A percentile compares a stretch with the other conserved stretches of the same genome.
phyloP scores from a whole-genome alignment of 164 flowering plant species.

The Umbilicus rupestris region DNA sequence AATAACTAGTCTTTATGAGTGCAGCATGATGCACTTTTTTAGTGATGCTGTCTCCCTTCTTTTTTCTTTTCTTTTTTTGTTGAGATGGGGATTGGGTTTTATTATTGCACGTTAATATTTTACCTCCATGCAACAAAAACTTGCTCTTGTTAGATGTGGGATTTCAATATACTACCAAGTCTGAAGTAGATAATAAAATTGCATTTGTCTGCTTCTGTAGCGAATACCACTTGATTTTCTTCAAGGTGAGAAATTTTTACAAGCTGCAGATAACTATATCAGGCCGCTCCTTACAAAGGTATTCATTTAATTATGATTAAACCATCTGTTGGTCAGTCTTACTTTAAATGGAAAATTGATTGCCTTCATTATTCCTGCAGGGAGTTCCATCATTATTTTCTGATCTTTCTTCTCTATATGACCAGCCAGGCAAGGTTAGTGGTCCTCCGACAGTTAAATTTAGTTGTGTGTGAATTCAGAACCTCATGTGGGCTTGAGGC shows the following conservation, averaged over 20 bases:
- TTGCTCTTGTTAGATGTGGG: neutral
- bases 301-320: conserved; percentile 1
- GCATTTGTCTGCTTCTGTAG: conserved; percentile 25
- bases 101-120: neutral
- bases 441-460: neutral
- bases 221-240: conserved; percentile 99
- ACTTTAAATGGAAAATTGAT: neutral
- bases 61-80: too few relatives aligned
- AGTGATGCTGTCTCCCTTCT: neutral
- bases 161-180: too few relatives aligned
- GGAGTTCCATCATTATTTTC: conserved; percentile 98
- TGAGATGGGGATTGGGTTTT: neutral
- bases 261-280: conserved; percentile 71
- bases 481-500: neutral
- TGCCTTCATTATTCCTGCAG: conserved; percentile 23
- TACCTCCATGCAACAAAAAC: neutral
- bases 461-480: neutral
- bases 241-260: conserved; percentile 64
- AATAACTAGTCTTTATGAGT: too few relatives aligned
- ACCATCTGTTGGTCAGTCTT: neutral
- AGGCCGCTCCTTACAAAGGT: conserved; percentile 90
- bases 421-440: conserved; percentile 84
- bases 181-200: neutral
- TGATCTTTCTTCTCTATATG: conserved; percentile 84
- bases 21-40: neutral